These are phyloP conservation scores for Phaeosphaeriaceae sp. DNA, from an alignment of 2,329 filamentous ascomycete genomes.

Conservation along the genomic window DNA sequence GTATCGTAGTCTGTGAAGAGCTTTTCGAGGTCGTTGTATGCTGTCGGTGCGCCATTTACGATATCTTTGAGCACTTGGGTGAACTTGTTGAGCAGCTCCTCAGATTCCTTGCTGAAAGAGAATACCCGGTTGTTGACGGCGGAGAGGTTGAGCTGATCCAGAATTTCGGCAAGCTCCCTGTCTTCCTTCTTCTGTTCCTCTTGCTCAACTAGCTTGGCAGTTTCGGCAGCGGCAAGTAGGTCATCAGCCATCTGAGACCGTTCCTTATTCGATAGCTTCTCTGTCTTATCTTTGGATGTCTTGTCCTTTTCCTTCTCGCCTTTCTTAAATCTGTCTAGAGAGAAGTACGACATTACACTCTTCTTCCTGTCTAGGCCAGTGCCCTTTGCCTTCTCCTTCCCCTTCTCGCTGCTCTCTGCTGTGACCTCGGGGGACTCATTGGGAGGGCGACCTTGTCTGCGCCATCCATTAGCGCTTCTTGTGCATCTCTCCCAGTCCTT, in stretches of 20 bases:
- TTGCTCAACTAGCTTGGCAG: slow-evolving; percentile 40
- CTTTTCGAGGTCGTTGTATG: slow-evolving; percentile 85
- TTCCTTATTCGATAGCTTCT: slow-evolving; percentile 45
- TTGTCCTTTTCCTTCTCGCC: slow-evolving; percentile 42
- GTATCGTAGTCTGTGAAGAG: slow-evolving; percentile 68
- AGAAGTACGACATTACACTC: slow-evolving; percentile 45
- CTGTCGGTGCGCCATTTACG: slow-evolving; percentile 89
- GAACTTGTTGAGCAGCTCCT: slow-evolving; percentile 82
- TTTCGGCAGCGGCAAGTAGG: slow-evolving; percentile 42
- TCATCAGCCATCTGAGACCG: slow-evolving; percentile 44
- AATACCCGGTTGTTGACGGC: slow-evolving; percentile 87
- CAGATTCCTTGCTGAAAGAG: slow-evolving; percentile 81
- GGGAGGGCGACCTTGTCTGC: slow-evolving; percentile 59
- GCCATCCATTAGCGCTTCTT: slow-evolving; percentile 53
- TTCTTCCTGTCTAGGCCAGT: slow-evolving; percentile 46
- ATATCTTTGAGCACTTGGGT: slow-evolving; percentile 91
- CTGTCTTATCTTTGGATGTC: slow-evolving; percentile 25
- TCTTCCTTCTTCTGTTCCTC: slow-evolving; percentile 62
- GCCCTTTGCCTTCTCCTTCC: slow-evolving; percentile 38
- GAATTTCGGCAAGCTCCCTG: slow-evolving; percentile 76
- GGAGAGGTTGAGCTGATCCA: slow-evolving; percentile 83
- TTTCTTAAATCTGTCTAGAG: slow-evolving; percentile 37
- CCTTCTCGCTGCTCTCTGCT: slow-evolving; percentile 36
- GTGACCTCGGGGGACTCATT: slow-evolving; percentile 51
- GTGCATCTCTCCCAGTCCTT: slow-evolving; percentile 52